Percentiles rank a stretch among this genome's conserved stretches.
Conservation (phyloP, 2,329 filamentous ascomycete species). For the Xenosphaeropsis pyriputrescens region DNA sequence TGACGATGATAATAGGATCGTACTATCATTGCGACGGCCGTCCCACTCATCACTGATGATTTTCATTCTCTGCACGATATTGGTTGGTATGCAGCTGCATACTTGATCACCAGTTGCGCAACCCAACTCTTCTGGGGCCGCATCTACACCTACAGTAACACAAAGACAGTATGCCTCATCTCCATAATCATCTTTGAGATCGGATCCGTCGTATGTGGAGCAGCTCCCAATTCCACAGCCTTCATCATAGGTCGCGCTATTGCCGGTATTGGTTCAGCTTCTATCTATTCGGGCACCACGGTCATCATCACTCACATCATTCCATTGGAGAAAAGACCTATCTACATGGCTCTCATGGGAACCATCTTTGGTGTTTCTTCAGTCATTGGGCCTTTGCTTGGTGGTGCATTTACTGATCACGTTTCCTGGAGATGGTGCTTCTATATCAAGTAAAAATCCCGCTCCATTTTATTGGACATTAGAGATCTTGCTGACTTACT, state of each 20-base stretch:
- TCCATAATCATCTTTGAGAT: conserved; percentile 14
- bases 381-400: conserved; percentile 17
- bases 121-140: conserved; percentile 5
- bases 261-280: conserved; percentile 10
- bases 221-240: conserved; percentile 11
- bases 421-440: conserved; percentile 18
- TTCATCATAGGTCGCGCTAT: conserved; percentile 14
- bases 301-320: conserved; percentile 9
- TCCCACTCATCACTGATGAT: conserved; percentile 17
- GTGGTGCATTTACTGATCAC: conserved; percentile 24
- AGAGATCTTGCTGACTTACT: too few species aligned
- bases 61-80: conserved; percentile 22
- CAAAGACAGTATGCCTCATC: conserved; percentile 8
- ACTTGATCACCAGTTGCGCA: conserved; percentile 15
- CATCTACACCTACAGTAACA: conserved; percentile 9
- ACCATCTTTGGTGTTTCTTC: conserved; percentile 12
- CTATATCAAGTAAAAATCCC: conserved; percentile 20
- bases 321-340: conserved; percentile 5
- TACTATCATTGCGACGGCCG: conserved; percentile 4
- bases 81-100: conserved; percentile 25
- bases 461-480: too few species aligned
- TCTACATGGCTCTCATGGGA: conserved; percentile 9
- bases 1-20: too few species aligned
- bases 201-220: conserved; percentile 12
- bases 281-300: conserved; percentile 11